Percentiles rank a stretch among this genome's conserved stretches.
phyloP scores from a whole-genome alignment of 192 early-diverging fungal species.

The Backusella sp. region DNA sequence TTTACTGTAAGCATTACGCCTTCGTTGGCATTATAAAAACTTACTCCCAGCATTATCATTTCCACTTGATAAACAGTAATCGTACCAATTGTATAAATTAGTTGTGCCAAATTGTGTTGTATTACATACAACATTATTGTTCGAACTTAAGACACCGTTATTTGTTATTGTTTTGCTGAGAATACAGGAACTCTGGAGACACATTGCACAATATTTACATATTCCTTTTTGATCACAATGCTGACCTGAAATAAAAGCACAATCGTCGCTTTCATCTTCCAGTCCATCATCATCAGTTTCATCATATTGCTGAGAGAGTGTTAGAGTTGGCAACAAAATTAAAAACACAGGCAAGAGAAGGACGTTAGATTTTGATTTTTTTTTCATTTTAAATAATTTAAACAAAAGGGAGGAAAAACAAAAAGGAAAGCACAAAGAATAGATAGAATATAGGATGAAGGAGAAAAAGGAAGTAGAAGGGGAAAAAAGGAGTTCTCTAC shows the following conservation, averaged over 20 bases:
- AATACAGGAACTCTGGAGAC: conserved; percentile 24
- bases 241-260: conserved; percentile 21
- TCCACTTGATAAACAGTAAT: conserved; percentile 23
- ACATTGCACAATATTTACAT: conserved; percentile 30
- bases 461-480: conserved; percentile 10
- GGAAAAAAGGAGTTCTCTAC: conserved; percentile 3
- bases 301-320: background rate
- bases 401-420: conserved; percentile 11
- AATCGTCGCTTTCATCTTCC: conserved; percentile 15
- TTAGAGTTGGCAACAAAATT: background rate
- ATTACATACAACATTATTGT: conserved; percentile 6
- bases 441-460: conserved; percentile 7
- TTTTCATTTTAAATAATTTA: conserved; percentile 9
- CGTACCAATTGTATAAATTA: conserved; percentile 19
- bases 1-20: background rate
- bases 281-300: background rate
- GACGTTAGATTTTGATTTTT: background rate
- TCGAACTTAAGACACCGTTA: background rate
- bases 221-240: conserved; percentile 17
- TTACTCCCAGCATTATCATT: conserved; percentile 24
- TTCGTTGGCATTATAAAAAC: background rate
- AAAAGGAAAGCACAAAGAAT: background rate
- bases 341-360: background rate
- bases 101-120: conserved; percentile 17
- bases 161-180: conserved; percentile 10